Conservation (phyloP, 495 filamentous ascomycete species). For the Penicillium pulvis region DNA sequence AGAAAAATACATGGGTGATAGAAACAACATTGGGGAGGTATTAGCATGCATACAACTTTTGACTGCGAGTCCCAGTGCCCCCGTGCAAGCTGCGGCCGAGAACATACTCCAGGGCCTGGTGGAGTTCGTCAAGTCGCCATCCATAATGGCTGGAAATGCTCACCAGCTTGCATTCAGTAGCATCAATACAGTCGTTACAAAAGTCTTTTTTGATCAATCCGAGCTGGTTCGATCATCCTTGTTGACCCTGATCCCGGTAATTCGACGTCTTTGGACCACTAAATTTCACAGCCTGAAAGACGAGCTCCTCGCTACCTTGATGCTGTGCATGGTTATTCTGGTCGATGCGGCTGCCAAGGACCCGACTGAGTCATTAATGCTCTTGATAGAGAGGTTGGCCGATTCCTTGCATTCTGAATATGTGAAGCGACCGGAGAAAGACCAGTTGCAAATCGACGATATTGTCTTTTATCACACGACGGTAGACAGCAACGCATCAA, state of each 20-base stretch:
- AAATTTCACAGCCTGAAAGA: constrained; percentile 65
- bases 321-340: constrained; percentile 52
- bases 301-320: constrained; percentile 72
- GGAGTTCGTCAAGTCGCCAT: constrained; percentile 60
- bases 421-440: constrained; percentile 65
- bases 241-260: constrained; percentile 64
- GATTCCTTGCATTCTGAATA: constrained; percentile 73
- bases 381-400: constrained; percentile 54
- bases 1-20: constrained; percentile 32
- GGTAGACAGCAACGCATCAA: constrained; percentile 14
- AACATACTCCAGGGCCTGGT: constrained; percentile 60
- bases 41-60: constrained; percentile 67
- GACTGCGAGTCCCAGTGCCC: constrained; percentile 69
- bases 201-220: constrained; percentile 66
- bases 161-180: constrained; percentile 72
- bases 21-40: constrained; percentile 55
- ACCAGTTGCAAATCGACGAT: constrained; percentile 77
- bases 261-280: constrained; percentile 71
- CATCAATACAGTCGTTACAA: constrained; percentile 70
- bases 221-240: constrained; percentile 59
- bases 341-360: constrained; percentile 27
- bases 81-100: constrained; percentile 60
- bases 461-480: constrained; percentile 53
- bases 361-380: constrained; percentile 30
- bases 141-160: constrained; percentile 57